Conservation (phyloP, 139 green algal species). For the Ulvella scutata region DNA sequence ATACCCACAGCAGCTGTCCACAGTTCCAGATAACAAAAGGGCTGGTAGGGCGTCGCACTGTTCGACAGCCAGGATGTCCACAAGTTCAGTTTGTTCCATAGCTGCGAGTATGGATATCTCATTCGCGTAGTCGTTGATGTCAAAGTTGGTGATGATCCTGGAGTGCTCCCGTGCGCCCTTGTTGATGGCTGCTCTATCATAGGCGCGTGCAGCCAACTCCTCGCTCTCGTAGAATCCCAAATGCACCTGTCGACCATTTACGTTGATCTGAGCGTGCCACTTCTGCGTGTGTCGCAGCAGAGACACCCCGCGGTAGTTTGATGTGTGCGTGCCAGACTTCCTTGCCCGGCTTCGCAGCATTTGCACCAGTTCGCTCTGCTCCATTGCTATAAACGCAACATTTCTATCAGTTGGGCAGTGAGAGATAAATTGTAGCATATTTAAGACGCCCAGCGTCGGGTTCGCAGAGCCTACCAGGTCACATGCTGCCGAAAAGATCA, state of each 20-base stretch:
- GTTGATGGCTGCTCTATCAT: conserved; percentile 59
- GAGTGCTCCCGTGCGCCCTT: neutral
- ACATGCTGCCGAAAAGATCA: too few species aligned
- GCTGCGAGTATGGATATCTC: conserved; percentile 17
- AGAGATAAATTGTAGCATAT: neutral
- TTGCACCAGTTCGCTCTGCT: conserved; percentile 18
- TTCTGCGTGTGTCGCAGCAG: conserved; percentile 23
- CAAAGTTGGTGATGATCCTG: conserved; percentile 23
- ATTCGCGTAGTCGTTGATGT: conserved; percentile 10
- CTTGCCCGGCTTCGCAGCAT: conserved; percentile 22
- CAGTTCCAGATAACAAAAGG: too few species aligned
- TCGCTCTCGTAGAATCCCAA: conserved; percentile 54
- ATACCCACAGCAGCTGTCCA: too few species aligned
- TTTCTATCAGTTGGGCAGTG: neutral
- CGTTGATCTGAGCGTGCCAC: conserved; percentile 36
- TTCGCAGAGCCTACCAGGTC: too few species aligned
- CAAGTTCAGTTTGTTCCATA: conserved; percentile 9
- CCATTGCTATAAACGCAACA: conserved; percentile 9
- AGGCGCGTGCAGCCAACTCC: conserved; percentile 50
- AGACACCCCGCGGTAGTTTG: conserved; percentile 19
- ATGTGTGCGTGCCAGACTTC: conserved; percentile 14
- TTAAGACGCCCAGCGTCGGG: too few species aligned
- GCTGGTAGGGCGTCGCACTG: neutral
- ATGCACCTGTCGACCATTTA: conserved; percentile 44
- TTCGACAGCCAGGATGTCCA: conserved; percentile 11